Percentiles rank a stretch among this genome's conserved stretches.
These are phyloP conservation scores for Colletotrichum sp. DNA, from an alignment of 2,329 filamentous ascomycete genomes.

Conservation along the genomic window DNA sequence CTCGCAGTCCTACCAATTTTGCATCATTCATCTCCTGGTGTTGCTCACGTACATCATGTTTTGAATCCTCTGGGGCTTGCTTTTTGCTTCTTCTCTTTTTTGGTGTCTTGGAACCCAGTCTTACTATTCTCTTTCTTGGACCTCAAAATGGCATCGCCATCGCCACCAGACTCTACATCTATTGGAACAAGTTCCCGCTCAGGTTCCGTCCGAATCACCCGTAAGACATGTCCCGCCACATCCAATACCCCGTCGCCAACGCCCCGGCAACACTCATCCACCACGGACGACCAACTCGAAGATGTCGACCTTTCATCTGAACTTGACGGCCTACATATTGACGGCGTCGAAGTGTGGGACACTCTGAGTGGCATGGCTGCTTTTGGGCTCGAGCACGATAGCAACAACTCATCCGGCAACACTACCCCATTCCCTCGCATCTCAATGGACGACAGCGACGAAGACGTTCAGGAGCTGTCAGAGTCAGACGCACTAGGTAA, in stretches of 20 bases:
- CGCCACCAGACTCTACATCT: conserved; percentile 31
- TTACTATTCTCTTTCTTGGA: conserved; percentile 33
- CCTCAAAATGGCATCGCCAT: conserved; percentile 38
- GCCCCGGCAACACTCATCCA: conserved; percentile 13
- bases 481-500: conserved; percentile 1
- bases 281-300: conserved; percentile 31
- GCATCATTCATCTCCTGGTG: conserved; percentile 20
- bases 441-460: conserved; percentile 26
- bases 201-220: conserved; percentile 41
- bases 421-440: conserved; percentile 18
- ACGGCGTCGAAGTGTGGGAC: conserved; percentile 37
- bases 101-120: conserved; percentile 48
- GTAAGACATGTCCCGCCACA: conserved; percentile 43
- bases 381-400: conserved; percentile 41
- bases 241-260: conserved; percentile 30
- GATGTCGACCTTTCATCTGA: conserved; percentile 34
- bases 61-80: conserved; percentile 33
- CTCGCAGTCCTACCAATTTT: conserved; percentile 8
- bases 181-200: conserved; percentile 35
- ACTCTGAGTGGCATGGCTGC: conserved; percentile 45
- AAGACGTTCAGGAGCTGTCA: conserved; percentile 9
- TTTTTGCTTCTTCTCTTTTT: conserved; percentile 39
- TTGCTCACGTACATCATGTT: conserved; percentile 41
- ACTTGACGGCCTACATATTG: conserved; percentile 27
- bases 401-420: conserved; percentile 19